These are phyloP conservation scores for Metrosideros polymorpha DNA, from an alignment of 441 rosid species.

Conservation along the genomic window DNA sequence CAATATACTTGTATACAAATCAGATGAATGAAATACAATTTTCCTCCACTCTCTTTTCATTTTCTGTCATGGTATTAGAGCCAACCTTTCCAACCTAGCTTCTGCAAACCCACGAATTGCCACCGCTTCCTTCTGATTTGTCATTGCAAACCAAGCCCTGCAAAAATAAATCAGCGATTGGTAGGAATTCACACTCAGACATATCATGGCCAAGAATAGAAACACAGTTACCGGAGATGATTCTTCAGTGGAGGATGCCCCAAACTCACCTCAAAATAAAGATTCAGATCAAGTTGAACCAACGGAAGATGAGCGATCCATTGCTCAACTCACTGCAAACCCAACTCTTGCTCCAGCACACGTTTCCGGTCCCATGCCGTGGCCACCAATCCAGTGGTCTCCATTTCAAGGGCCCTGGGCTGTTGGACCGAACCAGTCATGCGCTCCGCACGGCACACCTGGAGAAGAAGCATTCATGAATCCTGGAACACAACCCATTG, in stretches of 20 bases:
- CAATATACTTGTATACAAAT: too few relatives aligned
- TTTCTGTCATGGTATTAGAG: background rate
- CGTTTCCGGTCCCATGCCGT: background rate
- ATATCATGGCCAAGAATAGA: background rate
- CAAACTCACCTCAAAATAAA: background rate
- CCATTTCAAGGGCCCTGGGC: background rate
- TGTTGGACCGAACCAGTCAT: background rate
- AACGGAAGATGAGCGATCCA: background rate
- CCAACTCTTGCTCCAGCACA: background rate
- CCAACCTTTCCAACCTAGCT: background rate
- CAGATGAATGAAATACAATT: too few relatives aligned
- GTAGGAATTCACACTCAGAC: background rate
- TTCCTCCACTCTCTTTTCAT: background rate
- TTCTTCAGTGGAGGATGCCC: background rate
- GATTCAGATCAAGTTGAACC: background rate
- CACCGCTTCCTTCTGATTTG: background rate
- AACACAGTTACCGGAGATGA: background rate
- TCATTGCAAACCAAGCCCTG: background rate
- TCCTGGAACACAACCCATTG: background rate
- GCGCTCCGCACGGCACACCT: background rate
- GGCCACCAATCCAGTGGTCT: background rate
- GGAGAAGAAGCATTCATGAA: background rate
- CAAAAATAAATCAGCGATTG: background rate
- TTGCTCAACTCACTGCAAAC: background rate
- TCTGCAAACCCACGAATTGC: background rate